These are phyloP conservation scores for Thelonectria rubi DNA, from an alignment of 2,329 filamentous ascomycete genomes.

Conservation along the genomic window DNA sequence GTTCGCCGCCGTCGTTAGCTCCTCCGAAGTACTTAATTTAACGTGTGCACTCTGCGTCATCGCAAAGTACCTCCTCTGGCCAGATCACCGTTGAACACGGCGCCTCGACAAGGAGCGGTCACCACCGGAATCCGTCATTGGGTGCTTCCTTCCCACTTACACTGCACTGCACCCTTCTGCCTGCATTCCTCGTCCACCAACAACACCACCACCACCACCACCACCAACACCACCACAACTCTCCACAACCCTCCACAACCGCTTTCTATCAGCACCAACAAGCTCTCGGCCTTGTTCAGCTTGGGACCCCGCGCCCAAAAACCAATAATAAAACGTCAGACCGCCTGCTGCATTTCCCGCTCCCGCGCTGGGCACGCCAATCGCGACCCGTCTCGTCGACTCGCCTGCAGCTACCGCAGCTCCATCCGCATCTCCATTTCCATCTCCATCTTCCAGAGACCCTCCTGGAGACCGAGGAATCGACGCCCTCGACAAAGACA, in stretches of 20 bases:
- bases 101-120: constrained; percentile 15
- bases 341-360: constrained; percentile 31
- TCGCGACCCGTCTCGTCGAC: constrained; percentile 28
- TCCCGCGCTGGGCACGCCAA: constrained; percentile 26
- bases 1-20: not conserved
- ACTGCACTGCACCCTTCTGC: constrained; percentile 22
- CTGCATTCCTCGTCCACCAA: constrained; percentile 18
- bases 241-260: constrained; percentile 2
- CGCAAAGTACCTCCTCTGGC: not conserved
- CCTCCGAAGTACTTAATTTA: constrained; percentile 3
- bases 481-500: not conserved
- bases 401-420: constrained; percentile 20
- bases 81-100: constrained; percentile 3
- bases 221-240: constrained; percentile 15
- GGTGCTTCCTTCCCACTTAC: constrained; percentile 25
- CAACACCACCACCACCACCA: constrained; percentile 22
- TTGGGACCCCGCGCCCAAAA: constrained; percentile 32
- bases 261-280: constrained; percentile 23
- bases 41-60: constrained; percentile 5
- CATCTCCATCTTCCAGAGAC: not conserved
- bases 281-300: constrained; percentile 31
- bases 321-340: constrained; percentile 42
- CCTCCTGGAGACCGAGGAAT: not conserved
- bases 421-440: too few species aligned
- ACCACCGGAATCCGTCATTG: constrained; percentile 1